phyloP scores from a whole-genome alignment of 768 basidiomycete species.

The Gloeopeniophorella convolvens region DNA sequence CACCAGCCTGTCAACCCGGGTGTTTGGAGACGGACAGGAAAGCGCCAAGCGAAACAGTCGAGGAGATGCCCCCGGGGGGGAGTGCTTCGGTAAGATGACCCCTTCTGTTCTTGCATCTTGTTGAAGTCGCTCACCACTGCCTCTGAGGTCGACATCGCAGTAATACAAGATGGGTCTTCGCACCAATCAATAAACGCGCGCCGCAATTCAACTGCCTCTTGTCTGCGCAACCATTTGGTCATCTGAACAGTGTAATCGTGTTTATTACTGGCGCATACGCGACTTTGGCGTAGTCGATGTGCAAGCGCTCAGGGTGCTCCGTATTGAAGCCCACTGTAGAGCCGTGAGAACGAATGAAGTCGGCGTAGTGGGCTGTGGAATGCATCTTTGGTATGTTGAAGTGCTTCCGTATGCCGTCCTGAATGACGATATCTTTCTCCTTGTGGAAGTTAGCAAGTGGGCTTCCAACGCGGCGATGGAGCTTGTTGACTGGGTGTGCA shows the following conservation, averaged over 20 bases:
- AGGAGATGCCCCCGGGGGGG: too few relatives aligned
- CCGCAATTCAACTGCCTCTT: too few relatives aligned
- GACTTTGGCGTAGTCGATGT: slow-evolving; percentile 29
- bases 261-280: slow-evolving; percentile 28
- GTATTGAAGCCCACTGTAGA: slow-evolving; percentile 28
- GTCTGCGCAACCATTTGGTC: slow-evolving; percentile 29
- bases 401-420: background rate
- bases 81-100: too few relatives aligned
- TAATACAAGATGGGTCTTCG: too few relatives aligned
- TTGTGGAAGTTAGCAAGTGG: background rate
- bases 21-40: too few relatives aligned
- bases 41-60: too few relatives aligned
- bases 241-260: slow-evolving; percentile 29
- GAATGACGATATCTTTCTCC: background rate
- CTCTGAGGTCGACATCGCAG: too few relatives aligned
- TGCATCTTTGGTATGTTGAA: slow-evolving; percentile 5
- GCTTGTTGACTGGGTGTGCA: too few relatives aligned
- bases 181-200: too few relatives aligned
- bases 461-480: background rate
- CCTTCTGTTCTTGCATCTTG: too few relatives aligned
- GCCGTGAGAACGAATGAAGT: slow-evolving; percentile 5
- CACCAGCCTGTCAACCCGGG: too few relatives aligned
- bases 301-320: slow-evolving; percentile 28
- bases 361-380: slow-evolving; percentile 9
- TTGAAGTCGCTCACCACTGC: too few relatives aligned